Evolutionary conservation across 2,329 filamentous ascomycete species (phyloP).

Genomic region (Fusarium papillatum): DNA sequence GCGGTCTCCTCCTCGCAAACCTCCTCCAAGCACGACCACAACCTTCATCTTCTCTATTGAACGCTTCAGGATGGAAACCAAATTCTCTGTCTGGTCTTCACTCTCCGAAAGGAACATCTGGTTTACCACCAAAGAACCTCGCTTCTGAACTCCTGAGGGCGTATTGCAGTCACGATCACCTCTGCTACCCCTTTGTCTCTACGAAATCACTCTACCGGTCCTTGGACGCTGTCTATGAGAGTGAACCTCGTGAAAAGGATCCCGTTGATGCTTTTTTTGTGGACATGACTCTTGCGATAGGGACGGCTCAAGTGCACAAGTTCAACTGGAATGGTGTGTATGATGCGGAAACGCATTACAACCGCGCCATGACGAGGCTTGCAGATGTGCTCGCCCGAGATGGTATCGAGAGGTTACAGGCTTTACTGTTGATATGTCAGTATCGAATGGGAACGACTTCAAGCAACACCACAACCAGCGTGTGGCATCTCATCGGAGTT

Average conservation of each 20-base stretch:
- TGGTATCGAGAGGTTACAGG: slow-evolving; percentile 54
- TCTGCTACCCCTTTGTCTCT: slow-evolving; percentile 57
- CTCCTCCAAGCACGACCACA: slow-evolving; percentile 48
- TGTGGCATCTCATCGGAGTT: slow-evolving; percentile 60
- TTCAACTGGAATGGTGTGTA: slow-evolving; percentile 59
- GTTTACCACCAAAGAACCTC: slow-evolving; percentile 50
- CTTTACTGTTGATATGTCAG: slow-evolving; percentile 57
- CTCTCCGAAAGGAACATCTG: slow-evolving; percentile 24
- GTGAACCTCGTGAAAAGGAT: slow-evolving; percentile 33
- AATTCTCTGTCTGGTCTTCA: slow-evolving; percentile 11
- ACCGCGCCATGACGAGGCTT: slow-evolving; percentile 53
- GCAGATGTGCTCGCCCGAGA: slow-evolving; percentile 52
- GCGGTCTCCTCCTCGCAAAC: slow-evolving; percentile 57
- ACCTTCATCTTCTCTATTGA: slow-evolving; percentile 17
- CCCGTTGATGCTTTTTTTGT: slow-evolving; percentile 54
- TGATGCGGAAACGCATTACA: slow-evolving; percentile 57
- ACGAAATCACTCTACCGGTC: slow-evolving; percentile 45
- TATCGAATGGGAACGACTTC: slow-evolving; percentile 57
- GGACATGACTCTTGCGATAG: slow-evolving; percentile 59
- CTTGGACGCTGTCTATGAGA: slow-evolving; percentile 48
- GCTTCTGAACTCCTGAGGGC: slow-evolving; percentile 54
- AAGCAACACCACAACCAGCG: slow-evolving; percentile 53
- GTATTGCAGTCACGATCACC: slow-evolving; percentile 57
- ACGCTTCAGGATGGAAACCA: slow-evolving; percentile 30
- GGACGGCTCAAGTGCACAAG: slow-evolving; percentile 57